phyloP scores from a whole-genome alignment of 2,329 filamentous ascomycete species.

The Helicocarpus griseus region DNA sequence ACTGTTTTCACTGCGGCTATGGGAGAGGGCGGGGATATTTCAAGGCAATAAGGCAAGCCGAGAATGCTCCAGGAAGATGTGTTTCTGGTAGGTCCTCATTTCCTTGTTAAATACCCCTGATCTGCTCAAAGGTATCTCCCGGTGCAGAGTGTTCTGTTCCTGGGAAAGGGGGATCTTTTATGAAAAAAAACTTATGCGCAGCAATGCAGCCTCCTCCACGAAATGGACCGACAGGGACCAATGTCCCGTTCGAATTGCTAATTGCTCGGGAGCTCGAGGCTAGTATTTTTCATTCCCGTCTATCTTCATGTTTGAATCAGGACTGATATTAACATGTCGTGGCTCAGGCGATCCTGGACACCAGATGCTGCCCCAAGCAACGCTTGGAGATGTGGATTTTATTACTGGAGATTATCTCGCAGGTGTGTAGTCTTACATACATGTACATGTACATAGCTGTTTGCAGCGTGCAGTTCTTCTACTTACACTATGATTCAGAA shows the following conservation, averaged over 20 bases:
- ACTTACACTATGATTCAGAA: constrained; percentile 19
- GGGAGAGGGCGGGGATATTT: too few species aligned
- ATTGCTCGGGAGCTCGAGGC: constrained; percentile 18
- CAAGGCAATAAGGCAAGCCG: too few species aligned
- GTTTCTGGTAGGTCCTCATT: too few species aligned
- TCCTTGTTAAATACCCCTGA: too few species aligned
- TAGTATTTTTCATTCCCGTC: not conserved
- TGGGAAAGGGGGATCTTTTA: not conserved
- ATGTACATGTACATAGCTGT: not conserved
- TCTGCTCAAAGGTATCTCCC: too few species aligned
- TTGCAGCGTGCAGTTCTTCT: not conserved
- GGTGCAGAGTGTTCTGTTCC: too few species aligned
- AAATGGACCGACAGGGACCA: constrained; percentile 7
- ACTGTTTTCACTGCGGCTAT: too few species aligned
- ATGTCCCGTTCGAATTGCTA: constrained; percentile 19
- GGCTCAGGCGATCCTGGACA: constrained; percentile 24
- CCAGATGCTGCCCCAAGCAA: constrained; percentile 30
- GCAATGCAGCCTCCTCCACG: not conserved
- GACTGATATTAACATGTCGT: not conserved
- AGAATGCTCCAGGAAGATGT: too few species aligned
- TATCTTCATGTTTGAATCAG: not conserved
- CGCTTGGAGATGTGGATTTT: constrained; percentile 35
- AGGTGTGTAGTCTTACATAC: constrained; percentile 14
- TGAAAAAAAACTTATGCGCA: not conserved
- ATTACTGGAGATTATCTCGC: constrained; percentile 47